Percentiles rank a stretch among this genome's conserved stretches.
phyloP scores from a whole-genome alignment of 495 filamentous ascomycete genomes.

The Tuber calosporum region DNA sequence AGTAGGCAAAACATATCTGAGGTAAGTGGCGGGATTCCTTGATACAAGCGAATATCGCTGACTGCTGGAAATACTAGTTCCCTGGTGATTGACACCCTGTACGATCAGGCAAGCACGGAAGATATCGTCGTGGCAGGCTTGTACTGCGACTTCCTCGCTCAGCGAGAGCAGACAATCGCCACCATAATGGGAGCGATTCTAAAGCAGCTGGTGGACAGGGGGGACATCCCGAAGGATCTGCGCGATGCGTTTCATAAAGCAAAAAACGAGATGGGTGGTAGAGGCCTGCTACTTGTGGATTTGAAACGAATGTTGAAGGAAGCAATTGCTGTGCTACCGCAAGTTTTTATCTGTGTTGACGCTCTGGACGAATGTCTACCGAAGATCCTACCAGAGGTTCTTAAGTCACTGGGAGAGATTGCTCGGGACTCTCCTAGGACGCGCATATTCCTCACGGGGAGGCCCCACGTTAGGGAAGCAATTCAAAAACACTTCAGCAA shows the following conservation, averaged over 20 bases:
- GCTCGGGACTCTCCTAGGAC: not conserved
- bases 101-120: not conserved
- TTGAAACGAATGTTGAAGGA: not conserved
- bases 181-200: not conserved
- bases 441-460: not conserved
- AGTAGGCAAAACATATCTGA: not conserved
- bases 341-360: not conserved
- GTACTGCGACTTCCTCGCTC: not conserved
- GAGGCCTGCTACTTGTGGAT: not conserved
- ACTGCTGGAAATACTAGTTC: not conserved
- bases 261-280: not conserved
- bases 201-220: not conserved
- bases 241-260: not conserved
- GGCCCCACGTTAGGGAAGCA: not conserved
- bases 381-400: not conserved
- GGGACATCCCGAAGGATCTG: not conserved
- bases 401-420: not conserved
- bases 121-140: not conserved
- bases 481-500: not conserved
- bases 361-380: not conserved
- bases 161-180: not conserved
- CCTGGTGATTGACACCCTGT: not conserved
- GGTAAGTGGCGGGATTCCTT: not conserved
- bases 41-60: not conserved
- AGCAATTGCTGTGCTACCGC: not conserved